A percentile compares a stretch with the other conserved stretches of the same genome.
Conservation (phyloP, 202 grass and related monocot genomes). For the Elaeis oleifera region DNA sequence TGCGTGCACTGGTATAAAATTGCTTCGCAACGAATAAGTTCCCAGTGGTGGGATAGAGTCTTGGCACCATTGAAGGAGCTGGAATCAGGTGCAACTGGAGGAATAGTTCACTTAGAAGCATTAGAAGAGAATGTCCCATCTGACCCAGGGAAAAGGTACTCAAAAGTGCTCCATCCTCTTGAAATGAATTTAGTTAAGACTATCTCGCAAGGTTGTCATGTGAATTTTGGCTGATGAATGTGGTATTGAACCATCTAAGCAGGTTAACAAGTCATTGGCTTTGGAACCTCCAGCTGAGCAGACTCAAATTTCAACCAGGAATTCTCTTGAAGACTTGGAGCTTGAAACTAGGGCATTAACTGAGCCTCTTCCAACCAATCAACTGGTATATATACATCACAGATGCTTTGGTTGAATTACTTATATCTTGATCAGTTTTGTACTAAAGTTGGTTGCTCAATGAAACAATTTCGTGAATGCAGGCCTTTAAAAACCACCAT, state of each 20-base stretch:
- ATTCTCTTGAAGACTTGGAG: constrained; percentile 70
- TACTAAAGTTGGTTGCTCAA: constrained; percentile 11
- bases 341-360: constrained; percentile 82
- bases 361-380: constrained; percentile 91
- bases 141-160: neutral
- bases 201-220: neutral
- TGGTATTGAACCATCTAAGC: constrained; percentile 3
- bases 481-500: constrained; percentile 90
- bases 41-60: constrained; percentile 69
- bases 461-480: constrained; percentile 3
- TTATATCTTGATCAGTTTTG: constrained; percentile 9
- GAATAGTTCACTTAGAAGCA: constrained; percentile 16
- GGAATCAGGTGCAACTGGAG: constrained; percentile 45
- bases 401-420: constrained; percentile 13
- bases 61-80: constrained; percentile 60
- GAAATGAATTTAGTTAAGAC: neutral
- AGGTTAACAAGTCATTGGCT: neutral
- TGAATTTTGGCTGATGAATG: neutral
- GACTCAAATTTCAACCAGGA: constrained; percentile 6
- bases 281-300: neutral
- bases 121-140: constrained; percentile 15
- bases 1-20: constrained; percentile 90
- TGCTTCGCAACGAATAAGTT: constrained; percentile 55
- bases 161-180: neutral
- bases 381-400: constrained; percentile 46